These are phyloP conservation scores for Sporothrix globosa DNA, from an alignment of 2,329 filamentous ascomycete genomes.

Conservation along the genomic window DNA sequence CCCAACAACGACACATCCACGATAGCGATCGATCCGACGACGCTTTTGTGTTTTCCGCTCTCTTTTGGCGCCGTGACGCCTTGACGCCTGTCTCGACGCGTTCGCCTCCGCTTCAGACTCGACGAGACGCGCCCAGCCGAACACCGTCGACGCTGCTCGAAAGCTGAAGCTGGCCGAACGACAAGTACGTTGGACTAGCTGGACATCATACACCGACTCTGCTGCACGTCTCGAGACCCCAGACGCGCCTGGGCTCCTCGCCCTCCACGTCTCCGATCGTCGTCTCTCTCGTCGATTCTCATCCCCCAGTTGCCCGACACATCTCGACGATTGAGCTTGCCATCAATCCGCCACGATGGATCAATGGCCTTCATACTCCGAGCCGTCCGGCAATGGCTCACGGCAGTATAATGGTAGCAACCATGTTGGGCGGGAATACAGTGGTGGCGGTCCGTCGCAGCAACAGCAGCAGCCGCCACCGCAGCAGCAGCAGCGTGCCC, in stretches of 20 bases:
- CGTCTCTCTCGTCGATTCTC: background rate
- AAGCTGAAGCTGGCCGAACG: background rate
- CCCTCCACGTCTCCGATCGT: slow-evolving; percentile 4
- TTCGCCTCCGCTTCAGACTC: background rate
- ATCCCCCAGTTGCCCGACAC: background rate
- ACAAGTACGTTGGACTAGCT: background rate
- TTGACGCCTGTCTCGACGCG: slow-evolving; percentile 15
- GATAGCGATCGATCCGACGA: slow-evolving; percentile 13
- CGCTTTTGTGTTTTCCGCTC: background rate
- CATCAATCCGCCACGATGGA: slow-evolving; percentile 49
- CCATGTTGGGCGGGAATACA: slow-evolving; percentile 39
- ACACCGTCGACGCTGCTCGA: background rate
- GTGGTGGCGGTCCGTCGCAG: slow-evolving; percentile 35
- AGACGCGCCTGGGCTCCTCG: slow-evolving; percentile 16
- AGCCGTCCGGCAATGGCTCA: slow-evolving; percentile 63
- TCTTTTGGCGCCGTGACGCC: slow-evolving; percentile 2
- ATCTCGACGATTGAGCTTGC: background rate
- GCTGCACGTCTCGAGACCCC: background rate
- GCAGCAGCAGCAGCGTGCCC: slow-evolving; percentile 36
- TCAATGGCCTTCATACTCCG: slow-evolving; percentile 70
- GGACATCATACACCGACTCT: background rate
- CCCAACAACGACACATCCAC: slow-evolving; percentile 12
- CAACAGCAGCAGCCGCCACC: slow-evolving; percentile 38
- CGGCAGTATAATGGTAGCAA: slow-evolving; percentile 60
- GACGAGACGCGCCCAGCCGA: slow-evolving; percentile 15